These are phyloP conservation scores for Fusarium pininemorale DNA, from an alignment of 2,329 filamentous ascomycete genomes.

Conservation along the genomic window DNA sequence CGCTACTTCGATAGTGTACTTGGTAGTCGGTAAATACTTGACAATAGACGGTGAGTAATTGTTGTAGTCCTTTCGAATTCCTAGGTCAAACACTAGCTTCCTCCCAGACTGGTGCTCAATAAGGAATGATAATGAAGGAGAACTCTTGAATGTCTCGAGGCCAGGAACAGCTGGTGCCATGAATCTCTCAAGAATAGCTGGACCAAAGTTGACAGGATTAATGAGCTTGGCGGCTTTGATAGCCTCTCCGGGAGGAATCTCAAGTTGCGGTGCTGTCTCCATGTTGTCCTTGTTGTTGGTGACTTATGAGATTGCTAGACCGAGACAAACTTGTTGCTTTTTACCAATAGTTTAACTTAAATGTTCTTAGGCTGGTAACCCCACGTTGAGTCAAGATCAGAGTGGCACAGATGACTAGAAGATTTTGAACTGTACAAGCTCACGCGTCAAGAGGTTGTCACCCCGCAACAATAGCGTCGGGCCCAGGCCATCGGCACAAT, in stretches of 20 bases:
- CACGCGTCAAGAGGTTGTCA: not conserved
- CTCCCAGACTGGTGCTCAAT: conserved; percentile 43
- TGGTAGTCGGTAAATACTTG: conserved; percentile 40
- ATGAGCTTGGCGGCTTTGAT: conserved; percentile 46
- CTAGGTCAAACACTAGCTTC: conserved; percentile 44
- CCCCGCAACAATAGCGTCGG: not conserved
- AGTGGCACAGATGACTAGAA: not conserved
- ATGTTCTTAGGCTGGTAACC: not conserved
- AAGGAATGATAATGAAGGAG: conserved; percentile 44
- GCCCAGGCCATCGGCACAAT: not conserved
- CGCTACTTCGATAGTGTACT: conserved; percentile 39
- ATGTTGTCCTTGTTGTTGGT: not conserved
- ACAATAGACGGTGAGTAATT: conserved; percentile 42
- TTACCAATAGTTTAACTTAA: not conserved
- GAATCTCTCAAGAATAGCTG: conserved; percentile 50
- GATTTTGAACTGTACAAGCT: not conserved
- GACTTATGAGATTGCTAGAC: fast-evolving
- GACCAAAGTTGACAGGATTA: conserved; percentile 52
- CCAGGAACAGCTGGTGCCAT: conserved; percentile 51
- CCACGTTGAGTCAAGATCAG: not conserved
- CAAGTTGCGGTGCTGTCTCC: not conserved
- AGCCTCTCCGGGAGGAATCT: conserved; percentile 14
- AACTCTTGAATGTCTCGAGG: conserved; percentile 44
- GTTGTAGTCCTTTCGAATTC: conserved; percentile 43
- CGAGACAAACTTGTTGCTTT: not conserved